These are phyloP conservation scores for Heterobasidion parviporum DNA, from an alignment of 1,284 basidiomycete genomes.

Conservation along the genomic window DNA sequence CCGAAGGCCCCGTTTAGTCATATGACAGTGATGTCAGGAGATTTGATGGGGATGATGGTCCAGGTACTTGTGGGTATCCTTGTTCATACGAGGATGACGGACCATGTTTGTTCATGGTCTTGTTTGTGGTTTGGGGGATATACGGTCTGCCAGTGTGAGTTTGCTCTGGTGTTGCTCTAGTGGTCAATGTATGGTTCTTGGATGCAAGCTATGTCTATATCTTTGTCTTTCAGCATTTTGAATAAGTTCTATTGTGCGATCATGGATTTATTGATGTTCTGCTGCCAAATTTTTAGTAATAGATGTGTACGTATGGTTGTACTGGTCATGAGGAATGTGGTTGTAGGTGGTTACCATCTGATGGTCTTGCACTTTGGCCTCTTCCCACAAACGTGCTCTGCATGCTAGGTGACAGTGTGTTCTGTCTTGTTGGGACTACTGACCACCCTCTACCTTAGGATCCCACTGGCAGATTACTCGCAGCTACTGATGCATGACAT, in stretches of 20 bases:
- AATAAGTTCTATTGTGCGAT: neutral
- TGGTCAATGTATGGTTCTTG: constrained; percentile 27
- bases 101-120: constrained; percentile 1
- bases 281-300: neutral
- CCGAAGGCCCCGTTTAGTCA: constrained; percentile 9
- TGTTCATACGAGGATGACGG: too few relatives aligned
- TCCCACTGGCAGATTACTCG: too few relatives aligned
- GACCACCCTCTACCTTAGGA: too few relatives aligned
- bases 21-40: constrained; percentile 21
- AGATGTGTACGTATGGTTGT: neutral
- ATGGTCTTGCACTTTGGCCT: too few relatives aligned
- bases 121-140: constrained; percentile 18
- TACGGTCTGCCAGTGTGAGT: constrained; percentile 16
- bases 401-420: too few relatives aligned
- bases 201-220: constrained; percentile 2
- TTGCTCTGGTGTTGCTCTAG: constrained; percentile 9
- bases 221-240: too few relatives aligned
- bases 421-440: too few relatives aligned
- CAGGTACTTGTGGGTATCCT: constrained; percentile 18
- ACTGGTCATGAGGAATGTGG: neutral
- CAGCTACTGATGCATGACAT: too few relatives aligned
- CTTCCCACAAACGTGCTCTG: too few relatives aligned
- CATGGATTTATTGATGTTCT: neutral
- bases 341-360: neutral
- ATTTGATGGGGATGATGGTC: constrained; percentile 13